Evolutionary conservation across 768 basidiomycete species (phyloP).

Genomic region (Boletellus ananas): DNA sequence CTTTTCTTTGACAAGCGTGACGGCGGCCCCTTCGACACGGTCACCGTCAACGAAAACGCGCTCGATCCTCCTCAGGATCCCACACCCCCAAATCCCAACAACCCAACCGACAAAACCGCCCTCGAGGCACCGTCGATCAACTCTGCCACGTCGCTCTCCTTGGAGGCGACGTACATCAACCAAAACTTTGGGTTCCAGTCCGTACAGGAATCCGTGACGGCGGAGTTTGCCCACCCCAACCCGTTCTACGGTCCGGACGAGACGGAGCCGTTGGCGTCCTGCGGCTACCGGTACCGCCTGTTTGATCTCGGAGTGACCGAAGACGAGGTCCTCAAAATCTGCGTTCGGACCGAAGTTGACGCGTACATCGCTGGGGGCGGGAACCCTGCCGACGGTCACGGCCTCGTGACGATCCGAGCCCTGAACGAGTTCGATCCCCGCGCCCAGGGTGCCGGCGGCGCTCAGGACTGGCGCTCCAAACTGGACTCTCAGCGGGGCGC

Average conservation of each 20-base stretch:
- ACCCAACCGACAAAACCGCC: constrained; percentile 60
- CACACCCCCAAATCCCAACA: constrained; percentile 71
- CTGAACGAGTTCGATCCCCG: constrained; percentile 96
- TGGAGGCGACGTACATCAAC: constrained; percentile 99
- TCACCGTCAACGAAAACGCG: constrained; percentile 99
- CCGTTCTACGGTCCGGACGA: constrained; percentile 95
- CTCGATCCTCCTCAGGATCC: constrained; percentile 89
- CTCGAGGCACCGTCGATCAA: constrained; percentile 85
- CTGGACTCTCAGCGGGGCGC: constrained; percentile 95
- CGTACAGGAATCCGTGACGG: constrained; percentile 67
- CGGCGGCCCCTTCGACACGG: constrained; percentile 94
- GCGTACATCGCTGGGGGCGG: constrained; percentile 68
- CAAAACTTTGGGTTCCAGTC: constrained; percentile 98
- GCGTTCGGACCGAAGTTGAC: constrained; percentile 95
- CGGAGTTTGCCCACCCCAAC: constrained; percentile 83
- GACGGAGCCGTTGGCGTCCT: constrained; percentile 91
- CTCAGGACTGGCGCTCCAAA: constrained; percentile 98
- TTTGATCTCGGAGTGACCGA: constrained; percentile 90
- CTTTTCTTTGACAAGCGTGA: constrained; percentile 97
- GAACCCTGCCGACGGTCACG: constrained; percentile 64
- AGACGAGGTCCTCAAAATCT: constrained; percentile 87
- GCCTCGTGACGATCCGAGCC: constrained; percentile 87
- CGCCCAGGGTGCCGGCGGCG: constrained; percentile 85
- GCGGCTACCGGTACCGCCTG: constrained; percentile 93
- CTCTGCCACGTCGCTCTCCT: constrained; percentile 85